Conservation (phyloP, 257 asterid species). For the Cordia subcordata region DNA sequence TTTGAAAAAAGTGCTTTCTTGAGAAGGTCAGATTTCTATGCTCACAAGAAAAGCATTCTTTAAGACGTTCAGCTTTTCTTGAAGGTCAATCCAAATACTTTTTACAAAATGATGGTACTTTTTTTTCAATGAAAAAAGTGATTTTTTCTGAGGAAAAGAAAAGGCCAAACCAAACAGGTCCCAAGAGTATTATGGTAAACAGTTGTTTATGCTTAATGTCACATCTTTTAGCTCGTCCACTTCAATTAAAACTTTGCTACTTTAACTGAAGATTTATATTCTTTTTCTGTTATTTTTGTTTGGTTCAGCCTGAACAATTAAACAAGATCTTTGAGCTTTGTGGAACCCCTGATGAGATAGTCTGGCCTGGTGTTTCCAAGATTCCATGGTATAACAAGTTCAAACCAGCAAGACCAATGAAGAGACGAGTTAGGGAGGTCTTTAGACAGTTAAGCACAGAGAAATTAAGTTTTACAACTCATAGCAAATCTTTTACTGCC, state of each 20-base stretch:
- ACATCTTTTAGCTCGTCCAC: no score
- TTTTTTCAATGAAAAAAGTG: no score
- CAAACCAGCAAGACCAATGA: constrained; percentile 82
- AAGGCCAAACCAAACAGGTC: no score
- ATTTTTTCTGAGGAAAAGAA: no score
- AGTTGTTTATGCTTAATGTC: no score
- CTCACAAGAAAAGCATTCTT: no score
- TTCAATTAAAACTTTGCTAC: background rate
- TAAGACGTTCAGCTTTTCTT: no score
- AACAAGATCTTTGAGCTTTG: constrained; percentile 92
- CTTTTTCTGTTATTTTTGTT: constrained; percentile 1
- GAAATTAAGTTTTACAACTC: background rate
- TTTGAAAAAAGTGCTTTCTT: no score
- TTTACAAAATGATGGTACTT: no score
- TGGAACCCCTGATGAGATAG: constrained; percentile 91
- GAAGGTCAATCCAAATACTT: no score
- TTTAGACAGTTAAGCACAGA: constrained; percentile 72
- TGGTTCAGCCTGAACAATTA: constrained; percentile 81
- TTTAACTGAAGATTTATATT: background rate
- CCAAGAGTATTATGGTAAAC: no score
- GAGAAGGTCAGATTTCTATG: no score
- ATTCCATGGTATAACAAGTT: constrained; percentile 91
- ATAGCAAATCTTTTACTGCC: constrained; percentile 4
- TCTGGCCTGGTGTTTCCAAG: constrained; percentile 99
- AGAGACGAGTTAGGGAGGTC: constrained; percentile 77